Conservation (phyloP, 2,329 filamentous ascomycete species). For the Metarhizium anisopliae region DNA sequence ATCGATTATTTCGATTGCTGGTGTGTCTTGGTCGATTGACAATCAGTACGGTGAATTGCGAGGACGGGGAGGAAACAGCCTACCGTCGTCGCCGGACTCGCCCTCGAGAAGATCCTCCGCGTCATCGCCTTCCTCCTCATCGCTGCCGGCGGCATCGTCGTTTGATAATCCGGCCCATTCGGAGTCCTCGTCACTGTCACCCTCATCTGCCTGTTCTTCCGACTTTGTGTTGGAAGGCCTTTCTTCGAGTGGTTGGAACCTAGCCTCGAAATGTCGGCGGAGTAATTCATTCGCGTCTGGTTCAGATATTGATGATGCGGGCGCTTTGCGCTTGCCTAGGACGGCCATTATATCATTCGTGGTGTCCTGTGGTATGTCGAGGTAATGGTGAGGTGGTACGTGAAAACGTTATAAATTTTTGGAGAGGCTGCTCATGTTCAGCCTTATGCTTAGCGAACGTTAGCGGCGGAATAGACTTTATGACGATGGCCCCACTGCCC, state of each 20-base stretch:
- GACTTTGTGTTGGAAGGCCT: neutral
- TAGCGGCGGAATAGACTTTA: neutral
- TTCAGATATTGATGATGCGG: constrained; percentile 21
- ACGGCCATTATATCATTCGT: constrained; percentile 26
- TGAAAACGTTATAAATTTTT: constrained; percentile 1
- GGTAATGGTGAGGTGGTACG: neutral
- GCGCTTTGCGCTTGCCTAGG: constrained; percentile 41
- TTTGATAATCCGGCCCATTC: constrained; percentile 13
- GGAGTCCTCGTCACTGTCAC: constrained; percentile 13
- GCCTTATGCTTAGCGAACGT: neutral
- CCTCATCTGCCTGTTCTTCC: constrained; percentile 10
- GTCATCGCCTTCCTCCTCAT: constrained; percentile 8
- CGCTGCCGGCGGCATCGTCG: constrained; percentile 17
- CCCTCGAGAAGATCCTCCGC: constrained; percentile 25
- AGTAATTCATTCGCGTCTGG: constrained; percentile 66
- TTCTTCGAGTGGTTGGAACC: constrained; percentile 65
- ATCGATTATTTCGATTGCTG: constrained; percentile 51
- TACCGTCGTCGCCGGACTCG: constrained; percentile 8
- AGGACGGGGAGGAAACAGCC: neutral
- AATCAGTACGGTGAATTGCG: neutral
- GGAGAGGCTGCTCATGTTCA: neutral
- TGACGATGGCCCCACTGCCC: too few relatives aligned
- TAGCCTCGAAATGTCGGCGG: constrained; percentile 75
- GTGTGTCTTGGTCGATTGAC: constrained; percentile 12
- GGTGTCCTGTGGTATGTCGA: neutral